Percentiles rank a stretch among this genome's conserved stretches.
phyloP scores from a whole-genome alignment of 257 asterid species.

The Nicotiana paniculata region DNA sequence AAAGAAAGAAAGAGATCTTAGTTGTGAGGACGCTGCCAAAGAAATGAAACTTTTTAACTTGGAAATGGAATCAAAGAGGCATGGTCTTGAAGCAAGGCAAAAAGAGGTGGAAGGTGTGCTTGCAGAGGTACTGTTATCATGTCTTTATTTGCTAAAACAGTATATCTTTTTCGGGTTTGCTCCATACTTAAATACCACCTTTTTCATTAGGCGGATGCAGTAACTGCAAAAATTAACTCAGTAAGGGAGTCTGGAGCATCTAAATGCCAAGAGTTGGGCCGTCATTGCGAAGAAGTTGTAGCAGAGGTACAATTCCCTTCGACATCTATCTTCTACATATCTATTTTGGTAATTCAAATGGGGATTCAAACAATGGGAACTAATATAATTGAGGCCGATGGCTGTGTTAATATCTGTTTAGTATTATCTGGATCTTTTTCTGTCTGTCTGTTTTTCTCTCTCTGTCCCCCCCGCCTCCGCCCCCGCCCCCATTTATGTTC shows the following conservation, averaged over 20 bases:
- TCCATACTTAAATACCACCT: slow-evolving; percentile 3
- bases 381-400: background rate
- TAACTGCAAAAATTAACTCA: slow-evolving; percentile 29
- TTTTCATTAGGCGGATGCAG: slow-evolving; percentile 43
- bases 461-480: background rate
- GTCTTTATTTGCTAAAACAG: background rate
- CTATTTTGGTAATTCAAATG: background rate
- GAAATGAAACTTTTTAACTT: slow-evolving; percentile 54
- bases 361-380: background rate
- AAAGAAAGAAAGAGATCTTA: slow-evolving; percentile 50
- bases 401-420: background rate
- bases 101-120: slow-evolving; percentile 56
- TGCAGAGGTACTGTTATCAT: slow-evolving; percentile 43
- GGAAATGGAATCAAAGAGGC: slow-evolving; percentile 59
- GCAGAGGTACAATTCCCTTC: slow-evolving; percentile 36
- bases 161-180: background rate
- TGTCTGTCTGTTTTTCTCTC: too few relatives aligned
- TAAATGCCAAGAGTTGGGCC: slow-evolving; percentile 38
- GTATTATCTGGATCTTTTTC: background rate
- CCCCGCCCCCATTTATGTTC: background rate
- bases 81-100: slow-evolving; percentile 42
- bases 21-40: slow-evolving; percentile 36
- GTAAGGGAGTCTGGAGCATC: slow-evolving; percentile 57
- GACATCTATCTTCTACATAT: background rate
- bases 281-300: slow-evolving; percentile 54